phyloP scores from a whole-genome alignment of 805 yeast species.

The Nakazawaea pomicola region DNA sequence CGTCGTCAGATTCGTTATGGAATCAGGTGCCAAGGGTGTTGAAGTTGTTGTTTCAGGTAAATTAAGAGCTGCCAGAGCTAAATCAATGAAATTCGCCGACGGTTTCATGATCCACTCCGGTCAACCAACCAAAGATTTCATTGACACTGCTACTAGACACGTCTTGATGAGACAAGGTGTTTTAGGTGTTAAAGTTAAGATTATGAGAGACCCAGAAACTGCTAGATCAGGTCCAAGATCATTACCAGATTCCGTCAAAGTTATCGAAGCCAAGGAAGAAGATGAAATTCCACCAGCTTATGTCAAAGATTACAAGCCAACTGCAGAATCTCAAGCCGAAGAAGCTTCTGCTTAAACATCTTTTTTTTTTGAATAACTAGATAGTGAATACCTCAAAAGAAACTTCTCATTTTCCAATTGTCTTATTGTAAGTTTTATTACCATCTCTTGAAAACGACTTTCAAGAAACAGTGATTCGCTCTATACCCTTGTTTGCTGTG shows the following conservation, averaged over 20 bases:
- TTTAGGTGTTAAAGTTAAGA: conserved; percentile 98
- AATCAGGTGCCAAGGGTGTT: conserved; percentile 99
- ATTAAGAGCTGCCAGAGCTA: conserved; percentile 99
- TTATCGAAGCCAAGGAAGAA: conserved; percentile 94
- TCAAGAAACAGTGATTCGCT: no score
- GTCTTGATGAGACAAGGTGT: conserved; percentile 99
- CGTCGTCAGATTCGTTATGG: conserved; percentile 99
- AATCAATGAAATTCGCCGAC: conserved; percentile 99
- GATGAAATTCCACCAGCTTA: conserved; percentile 73
- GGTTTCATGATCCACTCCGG: conserved; percentile 99
- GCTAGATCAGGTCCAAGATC: conserved; percentile 83
- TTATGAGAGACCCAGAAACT: conserved; percentile 97
- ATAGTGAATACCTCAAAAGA: neutral
- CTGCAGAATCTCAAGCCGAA: conserved; percentile 28
- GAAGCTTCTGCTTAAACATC: conserved; percentile 15
- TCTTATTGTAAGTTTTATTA: neutral
- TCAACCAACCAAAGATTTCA: conserved; percentile 99
- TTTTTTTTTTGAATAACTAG: neutral
- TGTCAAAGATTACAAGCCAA: conserved; percentile 68
- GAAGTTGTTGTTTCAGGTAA: conserved; percentile 99
- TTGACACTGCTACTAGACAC: conserved; percentile 99
- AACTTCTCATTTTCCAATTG: neutral
- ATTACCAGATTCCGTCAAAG: conserved; percentile 91
- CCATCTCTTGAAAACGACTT: no score
- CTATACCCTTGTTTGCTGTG: no score